Evolutionary conservation across 306 rosid species (phyloP).

Genomic region (Malus sylvestris): DNA sequence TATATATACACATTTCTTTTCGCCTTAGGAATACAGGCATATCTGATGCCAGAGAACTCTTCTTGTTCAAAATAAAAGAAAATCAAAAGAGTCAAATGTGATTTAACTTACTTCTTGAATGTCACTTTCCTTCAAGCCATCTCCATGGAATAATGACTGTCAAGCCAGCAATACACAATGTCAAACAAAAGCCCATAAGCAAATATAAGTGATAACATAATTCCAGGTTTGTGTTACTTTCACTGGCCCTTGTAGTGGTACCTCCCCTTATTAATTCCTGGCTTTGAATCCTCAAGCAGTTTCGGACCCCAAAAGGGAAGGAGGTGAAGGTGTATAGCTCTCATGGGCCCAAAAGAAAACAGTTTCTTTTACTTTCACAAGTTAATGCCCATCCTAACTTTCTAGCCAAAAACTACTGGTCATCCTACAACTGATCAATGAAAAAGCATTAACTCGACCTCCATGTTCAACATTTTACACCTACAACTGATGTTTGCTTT

Average conservation of each 20-base stretch:
- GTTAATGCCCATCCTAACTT: background rate
- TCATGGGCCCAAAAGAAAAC: background rate
- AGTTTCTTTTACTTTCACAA: background rate
- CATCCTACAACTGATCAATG: background rate
- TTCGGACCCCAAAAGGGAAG: background rate
- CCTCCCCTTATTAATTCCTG: background rate
- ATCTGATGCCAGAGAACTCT: background rate
- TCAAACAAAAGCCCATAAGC: slow-evolving; percentile 20
- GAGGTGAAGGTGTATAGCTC: background rate
- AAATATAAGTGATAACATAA: slow-evolving; percentile 4
- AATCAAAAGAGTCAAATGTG: background rate
- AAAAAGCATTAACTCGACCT: background rate
- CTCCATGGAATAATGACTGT: slow-evolving; percentile 85
- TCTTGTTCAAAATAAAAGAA: background rate
- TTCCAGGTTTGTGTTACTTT: background rate
- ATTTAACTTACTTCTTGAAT: slow-evolving; percentile 69
- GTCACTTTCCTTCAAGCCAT: slow-evolving; percentile 72
- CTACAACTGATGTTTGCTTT: slow-evolving; percentile 3
- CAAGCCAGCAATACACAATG: slow-evolving; percentile 21
- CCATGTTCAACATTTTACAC: background rate
- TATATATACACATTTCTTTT: background rate
- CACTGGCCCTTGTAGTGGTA: background rate
- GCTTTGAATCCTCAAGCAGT: background rate
- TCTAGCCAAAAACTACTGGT: background rate
- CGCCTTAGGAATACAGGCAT: background rate